A percentile compares a stretch with the other conserved stretches of the same genome.
Evolutionary conservation across 2,329 filamentous ascomycete genomes (phyloP).

Genomic region (Hypoxylon sp.): DNA sequence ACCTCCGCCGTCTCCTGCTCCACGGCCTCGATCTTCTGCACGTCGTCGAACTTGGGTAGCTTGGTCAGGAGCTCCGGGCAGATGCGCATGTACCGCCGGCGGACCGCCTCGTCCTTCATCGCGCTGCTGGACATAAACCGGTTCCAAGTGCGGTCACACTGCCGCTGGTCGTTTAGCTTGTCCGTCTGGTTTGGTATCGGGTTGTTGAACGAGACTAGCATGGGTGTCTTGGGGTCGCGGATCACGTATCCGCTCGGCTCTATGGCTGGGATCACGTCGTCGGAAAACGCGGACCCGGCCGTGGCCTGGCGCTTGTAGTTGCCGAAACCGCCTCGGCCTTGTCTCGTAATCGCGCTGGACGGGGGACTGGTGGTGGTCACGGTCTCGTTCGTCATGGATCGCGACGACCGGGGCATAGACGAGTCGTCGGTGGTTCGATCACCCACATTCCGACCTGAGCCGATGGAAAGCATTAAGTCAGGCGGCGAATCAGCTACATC

Average conservation of each 20-base stretch:
- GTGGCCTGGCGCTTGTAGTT: constrained; percentile 48
- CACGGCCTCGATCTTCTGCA: constrained; percentile 45
- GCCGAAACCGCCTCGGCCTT: constrained; percentile 48
- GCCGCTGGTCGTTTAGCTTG: constrained; percentile 43
- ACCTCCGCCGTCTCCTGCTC: constrained; percentile 45
- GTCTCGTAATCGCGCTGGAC: constrained; percentile 45
- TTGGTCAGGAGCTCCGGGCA: constrained; percentile 47
- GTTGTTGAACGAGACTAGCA: constrained; percentile 49
- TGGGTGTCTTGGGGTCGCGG: constrained; percentile 47
- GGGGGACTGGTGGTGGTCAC: constrained; percentile 24
- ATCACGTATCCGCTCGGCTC: constrained; percentile 47
- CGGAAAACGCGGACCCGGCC: constrained; percentile 4
- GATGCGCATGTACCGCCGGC: constrained; percentile 47
- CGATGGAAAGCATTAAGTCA: constrained; percentile 49
- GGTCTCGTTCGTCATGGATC: constrained; percentile 43
- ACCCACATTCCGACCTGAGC: constrained; percentile 48
- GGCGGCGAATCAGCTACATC: constrained; percentile 43
- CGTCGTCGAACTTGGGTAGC: constrained; percentile 49
- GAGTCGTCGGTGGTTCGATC: constrained; percentile 39
- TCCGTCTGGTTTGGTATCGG: constrained; percentile 46
- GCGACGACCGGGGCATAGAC: constrained; percentile 29
- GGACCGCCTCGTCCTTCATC: constrained; percentile 34
- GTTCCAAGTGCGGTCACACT: constrained; percentile 45
- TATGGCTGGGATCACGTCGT: constrained; percentile 18
- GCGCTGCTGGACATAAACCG: constrained; percentile 42